Conservation (phyloP, 1,139 yeast species). For the Sugiyamaella novakii region DNA sequence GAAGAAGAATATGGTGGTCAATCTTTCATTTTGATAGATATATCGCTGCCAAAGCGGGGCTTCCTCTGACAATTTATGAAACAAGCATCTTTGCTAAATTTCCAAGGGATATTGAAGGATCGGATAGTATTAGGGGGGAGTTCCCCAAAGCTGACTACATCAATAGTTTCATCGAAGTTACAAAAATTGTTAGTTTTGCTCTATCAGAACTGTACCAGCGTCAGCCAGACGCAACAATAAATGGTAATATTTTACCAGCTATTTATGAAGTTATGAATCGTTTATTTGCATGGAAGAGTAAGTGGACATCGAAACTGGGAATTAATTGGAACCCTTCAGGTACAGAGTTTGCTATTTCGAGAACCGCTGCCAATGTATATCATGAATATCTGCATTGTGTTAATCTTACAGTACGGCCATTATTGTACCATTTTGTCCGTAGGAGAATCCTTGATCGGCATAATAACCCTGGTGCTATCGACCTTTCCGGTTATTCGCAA, state of each 20-base stretch:
- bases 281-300: slow-evolving; percentile 68
- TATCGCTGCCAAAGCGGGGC: slow-evolving; percentile 82
- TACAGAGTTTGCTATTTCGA: slow-evolving; percentile 46
- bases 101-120: slow-evolving; percentile 54
- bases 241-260: slow-evolving; percentile 24
- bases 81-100: slow-evolving; percentile 75
- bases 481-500: slow-evolving; percentile 67
- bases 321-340: slow-evolving; percentile 23
- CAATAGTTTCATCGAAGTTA: slow-evolving; percentile 75
- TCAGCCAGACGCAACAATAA: slow-evolving; percentile 54
- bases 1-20: slow-evolving; percentile 89
- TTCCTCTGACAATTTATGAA: slow-evolving; percentile 77
- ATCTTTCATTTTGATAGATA: slow-evolving; percentile 86
- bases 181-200: slow-evolving; percentile 77
- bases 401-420: slow-evolving; percentile 78
- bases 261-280: slow-evolving; percentile 55
- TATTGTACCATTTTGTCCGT: slow-evolving; percentile 76
- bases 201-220: slow-evolving; percentile 72
- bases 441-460: slow-evolving; percentile 60
- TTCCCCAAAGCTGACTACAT: slow-evolving; percentile 83
- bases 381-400: slow-evolving; percentile 87
- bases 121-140: slow-evolving; percentile 52
- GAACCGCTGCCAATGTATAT: slow-evolving; percentile 75
- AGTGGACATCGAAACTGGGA: slow-evolving; percentile 30
- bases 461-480: slow-evolving; percentile 58